These are phyloP conservation scores for Ophiocordyceps camponoti-saundersi DNA, from an alignment of 2,329 filamentous ascomycete species.

Conservation along the genomic window DNA sequence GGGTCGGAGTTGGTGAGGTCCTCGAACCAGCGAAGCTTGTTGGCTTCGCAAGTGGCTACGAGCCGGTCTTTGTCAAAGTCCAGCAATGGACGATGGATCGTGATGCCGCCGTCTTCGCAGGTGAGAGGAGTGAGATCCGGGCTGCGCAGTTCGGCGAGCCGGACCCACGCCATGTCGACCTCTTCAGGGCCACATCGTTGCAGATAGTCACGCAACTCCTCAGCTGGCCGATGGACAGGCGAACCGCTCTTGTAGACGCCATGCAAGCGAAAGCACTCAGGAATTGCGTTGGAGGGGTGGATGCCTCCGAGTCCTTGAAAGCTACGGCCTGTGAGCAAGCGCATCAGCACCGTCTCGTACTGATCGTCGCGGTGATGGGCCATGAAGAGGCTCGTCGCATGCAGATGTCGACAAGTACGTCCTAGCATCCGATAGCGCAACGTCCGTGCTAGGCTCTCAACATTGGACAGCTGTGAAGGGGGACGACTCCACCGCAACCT, in stretches of 20 bases:
- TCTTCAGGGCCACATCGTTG: neutral
- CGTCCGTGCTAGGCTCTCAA: slow-evolving; percentile 62
- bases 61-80: slow-evolving; percentile 55
- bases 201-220: neutral
- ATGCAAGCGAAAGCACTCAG: slow-evolving; percentile 64
- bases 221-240: slow-evolving; percentile 15
- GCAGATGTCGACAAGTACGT: slow-evolving; percentile 30
- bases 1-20: slow-evolving; percentile 69
- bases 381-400: slow-evolving; percentile 48
- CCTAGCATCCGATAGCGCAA: slow-evolving; percentile 61
- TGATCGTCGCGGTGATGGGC: slow-evolving; percentile 87
- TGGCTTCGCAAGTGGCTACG: slow-evolving; percentile 55
- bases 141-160: neutral
- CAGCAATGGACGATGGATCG: slow-evolving; percentile 52
- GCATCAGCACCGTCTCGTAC: slow-evolving; percentile 75
- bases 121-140: slow-evolving; percentile 14
- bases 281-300: slow-evolving; percentile 47
- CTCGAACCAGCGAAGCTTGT: slow-evolving; percentile 59
- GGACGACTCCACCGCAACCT: slow-evolving; percentile 30
- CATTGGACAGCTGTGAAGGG: slow-evolving; percentile 29
- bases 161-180: neutral
- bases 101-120: slow-evolving; percentile 49
- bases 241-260: slow-evolving; percentile 52
- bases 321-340: slow-evolving; percentile 49
- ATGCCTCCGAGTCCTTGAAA: slow-evolving; percentile 62